Conservation (phyloP, 2,329 filamentous ascomycete species). For the Alternaria dauci region DNA sequence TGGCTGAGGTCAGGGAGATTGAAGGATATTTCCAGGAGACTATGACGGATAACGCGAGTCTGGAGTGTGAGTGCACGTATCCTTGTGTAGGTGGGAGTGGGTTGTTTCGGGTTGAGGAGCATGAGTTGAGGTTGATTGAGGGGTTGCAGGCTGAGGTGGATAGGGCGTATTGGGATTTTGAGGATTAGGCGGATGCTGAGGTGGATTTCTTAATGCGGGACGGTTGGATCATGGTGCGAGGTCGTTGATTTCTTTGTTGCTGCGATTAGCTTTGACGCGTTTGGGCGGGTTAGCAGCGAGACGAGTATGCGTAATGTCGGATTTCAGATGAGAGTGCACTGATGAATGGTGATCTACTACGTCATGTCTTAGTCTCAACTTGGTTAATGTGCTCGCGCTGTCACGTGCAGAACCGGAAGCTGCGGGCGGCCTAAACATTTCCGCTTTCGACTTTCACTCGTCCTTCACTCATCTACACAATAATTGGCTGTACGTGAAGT, state of each 20-base stretch:
- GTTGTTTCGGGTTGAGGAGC: background rate
- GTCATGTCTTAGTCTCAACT: background rate
- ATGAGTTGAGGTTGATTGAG: slow-evolving; percentile 11
- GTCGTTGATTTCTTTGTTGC: background rate
- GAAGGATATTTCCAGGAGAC: background rate
- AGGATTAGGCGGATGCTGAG: slow-evolving; percentile 1
- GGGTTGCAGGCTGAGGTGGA: slow-evolving; percentile 14
- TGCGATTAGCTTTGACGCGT: no score
- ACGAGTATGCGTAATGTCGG: background rate
- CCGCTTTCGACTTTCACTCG: background rate
- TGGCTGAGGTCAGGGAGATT: background rate
- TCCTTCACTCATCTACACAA: rapidly evolving
- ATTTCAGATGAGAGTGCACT: background rate
- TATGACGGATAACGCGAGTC: background rate
- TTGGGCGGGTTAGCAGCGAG: background rate
- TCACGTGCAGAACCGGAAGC: background rate
- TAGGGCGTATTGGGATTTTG: slow-evolving; percentile 18
- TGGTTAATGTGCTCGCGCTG: background rate
- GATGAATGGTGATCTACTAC: background rate
- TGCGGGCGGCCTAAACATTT: background rate
- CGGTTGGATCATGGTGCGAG: background rate
- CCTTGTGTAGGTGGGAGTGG: slow-evolving; percentile 8
- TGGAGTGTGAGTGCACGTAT: slow-evolving; percentile 18
- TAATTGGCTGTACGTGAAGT: rapidly evolving
- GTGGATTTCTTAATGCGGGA: background rate